Evolutionary conservation across 2,329 filamentous ascomycete species (phyloP).

Genomic region (Calonectria ilicicola): DNA sequence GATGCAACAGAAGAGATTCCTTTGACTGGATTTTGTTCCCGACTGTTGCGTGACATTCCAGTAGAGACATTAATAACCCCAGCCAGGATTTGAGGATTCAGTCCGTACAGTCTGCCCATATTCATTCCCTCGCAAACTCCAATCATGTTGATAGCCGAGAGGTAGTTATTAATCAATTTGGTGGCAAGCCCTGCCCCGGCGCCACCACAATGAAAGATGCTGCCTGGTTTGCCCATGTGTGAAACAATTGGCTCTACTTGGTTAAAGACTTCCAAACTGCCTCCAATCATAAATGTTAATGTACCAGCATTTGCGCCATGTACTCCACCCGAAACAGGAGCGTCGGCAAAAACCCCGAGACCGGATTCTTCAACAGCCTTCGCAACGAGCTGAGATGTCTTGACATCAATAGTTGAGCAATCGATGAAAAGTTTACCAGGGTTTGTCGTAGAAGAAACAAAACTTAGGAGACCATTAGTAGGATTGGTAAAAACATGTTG

Average conservation of each 20-base stretch:
- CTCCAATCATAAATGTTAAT: slow-evolving; percentile 32
- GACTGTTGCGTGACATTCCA: background rate
- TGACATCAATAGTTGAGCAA: slow-evolving; percentile 19
- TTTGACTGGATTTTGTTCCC: background rate
- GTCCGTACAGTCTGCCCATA: slow-evolving; percentile 24
- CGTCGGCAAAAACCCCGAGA: slow-evolving; percentile 23
- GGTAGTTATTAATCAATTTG: slow-evolving; percentile 33
- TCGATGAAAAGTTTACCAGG: slow-evolving; percentile 14
- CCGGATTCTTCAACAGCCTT: slow-evolving; percentile 4
- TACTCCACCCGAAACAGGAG: slow-evolving; percentile 28
- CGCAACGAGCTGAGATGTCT: slow-evolving; percentile 7
- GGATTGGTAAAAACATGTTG: slow-evolving; percentile 11
- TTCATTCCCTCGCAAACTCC: slow-evolving; percentile 31
- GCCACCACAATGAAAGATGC: slow-evolving; percentile 28
- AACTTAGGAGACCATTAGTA: slow-evolving; percentile 6
- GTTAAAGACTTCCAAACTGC: background rate
- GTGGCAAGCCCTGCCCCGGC: slow-evolving; percentile 27
- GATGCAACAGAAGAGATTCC: background rate
- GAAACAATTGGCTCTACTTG: slow-evolving; percentile 9
- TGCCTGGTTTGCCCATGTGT: slow-evolving; percentile 10
- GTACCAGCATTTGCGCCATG: slow-evolving; percentile 23
- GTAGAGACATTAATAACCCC: slow-evolving; percentile 24
- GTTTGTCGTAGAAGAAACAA: background rate
- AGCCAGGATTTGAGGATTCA: slow-evolving; percentile 14
- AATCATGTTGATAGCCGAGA: slow-evolving; percentile 30